These are phyloP conservation scores for Coniochaeta sp. DNA, from an alignment of 2,329 filamentous ascomycete species.

Conservation along the genomic window DNA sequence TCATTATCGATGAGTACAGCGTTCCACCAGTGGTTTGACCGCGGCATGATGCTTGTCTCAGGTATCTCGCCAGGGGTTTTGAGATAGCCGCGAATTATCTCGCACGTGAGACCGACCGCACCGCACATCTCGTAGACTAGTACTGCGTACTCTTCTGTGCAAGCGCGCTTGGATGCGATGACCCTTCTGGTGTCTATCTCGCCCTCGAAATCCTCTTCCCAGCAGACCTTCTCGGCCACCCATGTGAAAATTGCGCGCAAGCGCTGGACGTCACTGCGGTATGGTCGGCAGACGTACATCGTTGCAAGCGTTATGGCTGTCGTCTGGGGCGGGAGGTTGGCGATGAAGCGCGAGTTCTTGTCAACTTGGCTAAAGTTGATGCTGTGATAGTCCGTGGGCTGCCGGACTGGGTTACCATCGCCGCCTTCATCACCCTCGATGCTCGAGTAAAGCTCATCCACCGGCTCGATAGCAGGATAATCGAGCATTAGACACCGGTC, in stretches of 20 bases:
- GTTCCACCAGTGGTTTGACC: constrained; percentile 97
- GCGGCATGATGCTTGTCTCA: constrained; percentile 75
- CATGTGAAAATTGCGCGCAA: constrained; percentile 94
- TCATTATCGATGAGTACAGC: constrained; percentile 86
- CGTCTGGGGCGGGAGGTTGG: constrained; percentile 71
- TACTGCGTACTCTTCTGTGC: constrained; percentile 80
- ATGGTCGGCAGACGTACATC: constrained; percentile 87
- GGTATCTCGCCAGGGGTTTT: constrained; percentile 80
- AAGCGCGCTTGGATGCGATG: constrained; percentile 75
- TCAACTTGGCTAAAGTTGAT: constrained; percentile 84
- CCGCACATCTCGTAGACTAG: constrained; percentile 90
- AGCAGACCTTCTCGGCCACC: constrained; percentile 89
- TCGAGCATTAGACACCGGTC: constrained; percentile 95
- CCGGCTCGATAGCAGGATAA: constrained; percentile 76
- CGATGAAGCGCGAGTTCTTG: constrained; percentile 90
- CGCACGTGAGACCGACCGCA: constrained; percentile 79
- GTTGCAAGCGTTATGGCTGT: constrained; percentile 79
- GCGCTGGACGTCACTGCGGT: constrained; percentile 87
- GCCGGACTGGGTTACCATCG: constrained; percentile 73
- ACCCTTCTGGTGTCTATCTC: constrained; percentile 75
- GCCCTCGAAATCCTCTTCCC: constrained; percentile 94
- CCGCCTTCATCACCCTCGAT: constrained; percentile 85
- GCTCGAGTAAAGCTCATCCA: constrained; percentile 79
- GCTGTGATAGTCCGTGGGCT: constrained; percentile 72
- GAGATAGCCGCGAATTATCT: constrained; percentile 82